phyloP scores from a whole-genome alignment of 345 rosid genomes.

The Hirschfeldia incana region DNA sequence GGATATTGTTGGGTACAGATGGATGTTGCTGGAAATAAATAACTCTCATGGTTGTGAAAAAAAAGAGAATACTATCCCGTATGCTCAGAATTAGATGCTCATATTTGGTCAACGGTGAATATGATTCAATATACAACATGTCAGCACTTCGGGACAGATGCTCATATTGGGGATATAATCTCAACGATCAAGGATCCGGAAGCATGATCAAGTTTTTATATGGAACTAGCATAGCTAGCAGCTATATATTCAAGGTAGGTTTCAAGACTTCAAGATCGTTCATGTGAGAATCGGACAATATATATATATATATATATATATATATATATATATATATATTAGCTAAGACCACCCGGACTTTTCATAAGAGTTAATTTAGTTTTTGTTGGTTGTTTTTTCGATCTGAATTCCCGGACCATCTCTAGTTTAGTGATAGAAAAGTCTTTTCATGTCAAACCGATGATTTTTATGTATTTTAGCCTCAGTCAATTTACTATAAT shows the following conservation, averaged over 20 bases:
- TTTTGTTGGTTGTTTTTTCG: not conserved
- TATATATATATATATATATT: no score
- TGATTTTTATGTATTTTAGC: no score
- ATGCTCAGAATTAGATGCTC: not conserved
- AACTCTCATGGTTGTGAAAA: not conserved
- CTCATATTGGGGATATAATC: no score
- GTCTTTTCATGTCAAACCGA: not conserved
- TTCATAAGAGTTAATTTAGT: not conserved
- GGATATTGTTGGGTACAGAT: not conserved
- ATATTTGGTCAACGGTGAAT: not conserved
- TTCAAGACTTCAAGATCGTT: not conserved
- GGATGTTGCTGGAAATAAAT: not conserved
- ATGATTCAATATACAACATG: not conserved
- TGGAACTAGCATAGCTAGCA: not conserved
- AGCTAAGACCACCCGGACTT: not conserved
- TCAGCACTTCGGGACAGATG: not conserved
- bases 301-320: no score
- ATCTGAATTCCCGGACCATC: not conserved
- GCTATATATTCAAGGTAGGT: not conserved
- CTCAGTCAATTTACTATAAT: not conserved
- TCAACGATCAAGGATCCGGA: not conserved
- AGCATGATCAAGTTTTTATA: not conserved
- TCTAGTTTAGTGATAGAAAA: not conserved
- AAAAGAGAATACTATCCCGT: no score
- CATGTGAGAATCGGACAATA: not conserved